Evolutionary conservation across 768 basidiomycete species (phyloP), one percentile per base, ranked within the genome.

Genomic region (Plicaturopsis crispa): DNA sequence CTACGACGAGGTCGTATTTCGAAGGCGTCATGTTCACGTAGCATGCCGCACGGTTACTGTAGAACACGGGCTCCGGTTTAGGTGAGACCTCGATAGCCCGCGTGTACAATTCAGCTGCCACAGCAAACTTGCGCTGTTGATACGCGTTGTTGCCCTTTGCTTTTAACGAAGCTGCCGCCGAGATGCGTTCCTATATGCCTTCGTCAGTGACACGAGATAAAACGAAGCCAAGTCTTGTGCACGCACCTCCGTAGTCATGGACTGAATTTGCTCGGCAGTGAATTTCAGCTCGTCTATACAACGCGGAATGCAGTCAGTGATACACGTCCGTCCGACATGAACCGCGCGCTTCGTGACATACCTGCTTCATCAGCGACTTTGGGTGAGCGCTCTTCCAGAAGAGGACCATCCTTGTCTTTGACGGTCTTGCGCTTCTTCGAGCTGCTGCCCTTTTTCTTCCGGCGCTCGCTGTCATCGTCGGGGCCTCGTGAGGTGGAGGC

Each of bases 21-120:
- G 91, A 87, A 2, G 90, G 90, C 10, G 71, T 63, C 70, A 93
- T 79, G 70, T 94, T 92, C 59, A 94, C 77, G 61, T 93, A 96
- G 90, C 94, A 97, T 44, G 96, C 96, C 28, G 94, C 96, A 36
- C 96, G 82, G 61, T 99, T 99, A 61, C 87, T 89, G 73, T 80
- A 97, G 65, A 84, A 99, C 22, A 97, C 89, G 20, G 96, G 82
- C 52, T 94, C 90, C 5, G 81, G 77, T 55, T 77, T 80, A 6
- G 85, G 80, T 4, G 85, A 69, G 14, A 84, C 69, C 33, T 72
- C 66, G 45, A 89, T 87, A 24, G 86, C 86, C 41, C 73, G 75
- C 8, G 83, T 83, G 63, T 89, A 88, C 39, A 73, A 63, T 17
- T 76, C 69, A 19, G 69, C 72, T 7, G 85, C 85, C 31, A 65